Evolutionary conservation across 805 yeast species (phyloP).

Genomic region (Yarrowia hollandica): DNA sequence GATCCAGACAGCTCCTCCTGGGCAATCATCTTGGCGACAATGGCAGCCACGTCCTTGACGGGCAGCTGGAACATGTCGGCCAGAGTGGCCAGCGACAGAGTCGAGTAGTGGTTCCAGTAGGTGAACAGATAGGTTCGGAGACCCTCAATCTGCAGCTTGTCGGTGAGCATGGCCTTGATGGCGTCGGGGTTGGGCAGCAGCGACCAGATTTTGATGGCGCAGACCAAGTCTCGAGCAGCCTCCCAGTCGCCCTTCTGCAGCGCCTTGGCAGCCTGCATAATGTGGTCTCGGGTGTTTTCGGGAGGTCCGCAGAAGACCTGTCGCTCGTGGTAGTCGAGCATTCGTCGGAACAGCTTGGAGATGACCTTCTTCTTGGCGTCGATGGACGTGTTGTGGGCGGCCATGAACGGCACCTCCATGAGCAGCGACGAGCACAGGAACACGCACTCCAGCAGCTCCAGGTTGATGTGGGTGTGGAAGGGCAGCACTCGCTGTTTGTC

Average conservation of each 20-base stretch:
- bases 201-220: conserved; percentile 81
- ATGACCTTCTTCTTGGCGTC: conserved; percentile 64
- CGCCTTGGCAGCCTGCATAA: conserved; percentile 87
- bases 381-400: conserved; percentile 52
- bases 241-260: conserved; percentile 90
- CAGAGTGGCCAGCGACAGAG: conserved; percentile 67
- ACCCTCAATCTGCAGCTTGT: conserved; percentile 84
- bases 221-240: conserved; percentile 67
- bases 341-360: conserved; percentile 84
- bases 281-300: conserved; percentile 90
- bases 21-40: conserved; percentile 73
- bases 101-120: conserved; percentile 72
- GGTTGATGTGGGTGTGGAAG: conserved; percentile 96
- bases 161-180: conserved; percentile 65
- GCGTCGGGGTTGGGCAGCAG: conserved; percentile 68
- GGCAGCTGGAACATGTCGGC: conserved; percentile 65
- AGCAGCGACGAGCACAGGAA: conserved; percentile 86
- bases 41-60: conserved; percentile 55
- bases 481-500: conserved; percentile 87
- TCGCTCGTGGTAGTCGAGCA: conserved; percentile 88
- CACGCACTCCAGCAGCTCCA: conserved; percentile 91
- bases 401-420: conserved; percentile 88
- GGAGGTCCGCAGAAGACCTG: conserved; percentile 97
- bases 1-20: conserved; percentile 75
- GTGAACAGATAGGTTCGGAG: conserved; percentile 89